A percentile compares a stretch with the other conserved stretches of the same genome.
phyloP scores from a whole-genome alignment of 306 rosid species.

The Castanea sativa region DNA sequence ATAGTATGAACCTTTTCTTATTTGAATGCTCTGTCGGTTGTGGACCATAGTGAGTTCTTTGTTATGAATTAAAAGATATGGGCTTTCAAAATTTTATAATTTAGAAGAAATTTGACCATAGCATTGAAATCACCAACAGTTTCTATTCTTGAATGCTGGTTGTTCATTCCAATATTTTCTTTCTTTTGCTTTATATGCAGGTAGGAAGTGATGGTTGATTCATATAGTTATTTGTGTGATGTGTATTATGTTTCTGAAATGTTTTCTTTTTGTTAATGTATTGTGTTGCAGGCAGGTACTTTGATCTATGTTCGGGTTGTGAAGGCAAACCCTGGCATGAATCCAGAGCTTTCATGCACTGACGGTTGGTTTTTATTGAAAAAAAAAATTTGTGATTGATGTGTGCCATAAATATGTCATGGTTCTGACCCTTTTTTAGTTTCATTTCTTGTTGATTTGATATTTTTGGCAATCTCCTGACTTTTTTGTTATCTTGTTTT shows the following conservation, averaged over 20 bases:
- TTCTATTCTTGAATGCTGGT: background rate
- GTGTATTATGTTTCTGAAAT: slow-evolving; percentile 6
- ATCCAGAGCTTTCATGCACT: slow-evolving; percentile 87
- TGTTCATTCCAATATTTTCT: background rate
- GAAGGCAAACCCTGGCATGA: slow-evolving; percentile 82
- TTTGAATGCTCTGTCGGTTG: background rate
- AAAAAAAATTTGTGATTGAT: background rate
- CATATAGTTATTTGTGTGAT: background rate
- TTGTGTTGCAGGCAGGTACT: slow-evolving; percentile 63
- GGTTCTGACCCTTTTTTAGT: background rate
- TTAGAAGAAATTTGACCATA: background rate
- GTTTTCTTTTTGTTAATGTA: slow-evolving; percentile 22
- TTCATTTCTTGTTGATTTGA: slow-evolving; percentile 12
- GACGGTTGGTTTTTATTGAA: slow-evolving; percentile 54
- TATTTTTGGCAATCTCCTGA: background rate
- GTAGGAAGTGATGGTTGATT: background rate
- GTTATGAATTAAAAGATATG: background rate
- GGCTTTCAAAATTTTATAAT: background rate
- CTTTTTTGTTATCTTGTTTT: slow-evolving; percentile 10
- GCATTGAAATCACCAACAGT: background rate
- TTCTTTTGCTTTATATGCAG: background rate
- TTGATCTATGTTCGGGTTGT: slow-evolving; percentile 74
- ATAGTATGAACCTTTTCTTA: background rate
- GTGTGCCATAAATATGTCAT: background rate
- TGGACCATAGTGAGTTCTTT: background rate